These are phyloP conservation scores for Neurospora terricola DNA, from an alignment of 495 filamentous ascomycete genomes.

Conservation along the genomic window DNA sequence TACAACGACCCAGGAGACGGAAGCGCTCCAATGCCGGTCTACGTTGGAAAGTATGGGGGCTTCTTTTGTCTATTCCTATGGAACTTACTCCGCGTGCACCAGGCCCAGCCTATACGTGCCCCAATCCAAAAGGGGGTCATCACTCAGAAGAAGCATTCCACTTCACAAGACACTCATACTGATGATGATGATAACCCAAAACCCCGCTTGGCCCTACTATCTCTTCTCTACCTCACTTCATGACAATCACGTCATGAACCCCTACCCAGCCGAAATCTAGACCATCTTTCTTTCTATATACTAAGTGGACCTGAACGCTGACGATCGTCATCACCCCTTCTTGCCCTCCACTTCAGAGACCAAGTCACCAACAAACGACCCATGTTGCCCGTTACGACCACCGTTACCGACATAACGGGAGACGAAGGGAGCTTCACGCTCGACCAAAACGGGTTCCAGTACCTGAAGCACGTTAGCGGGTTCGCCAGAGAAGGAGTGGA, in stretches of 20 bases:
- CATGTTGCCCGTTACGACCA: constrained; percentile 24
- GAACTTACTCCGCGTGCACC: background rate
- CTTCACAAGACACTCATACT: no score
- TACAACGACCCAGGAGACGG: constrained; percentile 49
- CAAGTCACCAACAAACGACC: constrained; percentile 35
- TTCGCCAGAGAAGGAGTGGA: background rate
- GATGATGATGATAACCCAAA: background rate
- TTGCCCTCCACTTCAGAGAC: background rate
- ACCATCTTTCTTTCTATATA: no score
- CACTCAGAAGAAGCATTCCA: no score
- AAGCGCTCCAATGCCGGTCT: constrained; percentile 39
- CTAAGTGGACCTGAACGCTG: no score
- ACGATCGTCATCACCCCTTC: background rate
- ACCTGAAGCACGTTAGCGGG: constrained; percentile 12
- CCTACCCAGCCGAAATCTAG: background rate
- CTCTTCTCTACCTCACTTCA: background rate
- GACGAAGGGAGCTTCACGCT: constrained; percentile 23
- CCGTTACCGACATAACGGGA: constrained; percentile 29
- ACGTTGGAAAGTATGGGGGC: constrained; percentile 30
- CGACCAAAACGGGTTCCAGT: constrained; percentile 31
- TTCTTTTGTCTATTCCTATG: no score
- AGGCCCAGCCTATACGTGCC: no score
- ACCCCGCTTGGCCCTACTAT: background rate
- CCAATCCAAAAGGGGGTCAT: no score
- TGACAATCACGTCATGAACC: background rate